phyloP scores from a whole-genome alignment of 2,329 filamentous ascomycete genomes.

The Epichloe scottii region DNA sequence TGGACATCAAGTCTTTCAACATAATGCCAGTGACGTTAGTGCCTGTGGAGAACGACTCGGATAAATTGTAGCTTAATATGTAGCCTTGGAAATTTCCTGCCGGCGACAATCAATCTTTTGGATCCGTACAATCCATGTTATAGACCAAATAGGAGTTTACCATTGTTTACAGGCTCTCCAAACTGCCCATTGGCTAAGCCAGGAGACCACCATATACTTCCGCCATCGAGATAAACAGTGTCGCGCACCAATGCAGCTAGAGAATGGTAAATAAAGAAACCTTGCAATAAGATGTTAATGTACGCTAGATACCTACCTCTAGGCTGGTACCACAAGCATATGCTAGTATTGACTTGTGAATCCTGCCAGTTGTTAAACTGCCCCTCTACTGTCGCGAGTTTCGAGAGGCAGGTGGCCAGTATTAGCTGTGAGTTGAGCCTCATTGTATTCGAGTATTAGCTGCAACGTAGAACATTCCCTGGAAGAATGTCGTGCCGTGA shows the following conservation, averaged over 20 bases:
- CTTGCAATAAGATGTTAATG: not conserved
- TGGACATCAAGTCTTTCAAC: constrained; percentile 28
- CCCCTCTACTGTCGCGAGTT: constrained; percentile 14
- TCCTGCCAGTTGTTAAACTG: constrained; percentile 36
- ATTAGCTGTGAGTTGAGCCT: constrained; percentile 8
- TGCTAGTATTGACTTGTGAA: constrained; percentile 41
- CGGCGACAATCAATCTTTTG: constrained; percentile 3
- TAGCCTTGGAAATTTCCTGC: constrained; percentile 39
- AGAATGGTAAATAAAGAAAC: not conserved
- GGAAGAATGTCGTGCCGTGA: not conserved
- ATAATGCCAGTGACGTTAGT: constrained; percentile 43
- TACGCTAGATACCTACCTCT: constrained; percentile 20
- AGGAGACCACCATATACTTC: constrained; percentile 39
- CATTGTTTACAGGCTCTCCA: constrained; percentile 19
- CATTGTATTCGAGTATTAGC: constrained; percentile 6
- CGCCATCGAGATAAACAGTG: constrained; percentile 54
- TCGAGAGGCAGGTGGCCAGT: constrained; percentile 10
- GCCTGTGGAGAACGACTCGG: constrained; percentile 36
- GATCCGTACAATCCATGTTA: constrained; percentile 2
- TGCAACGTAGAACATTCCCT: too few relatives aligned
- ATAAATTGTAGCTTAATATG: constrained; percentile 47
- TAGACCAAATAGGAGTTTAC: constrained; percentile 21
- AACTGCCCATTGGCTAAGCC: constrained; percentile 32
- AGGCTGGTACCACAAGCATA: constrained; percentile 44
- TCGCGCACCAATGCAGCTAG: constrained; percentile 46